Conservation (phyloP, 495 filamentous ascomycete genomes). For the Penicillium crystallinum region DNA sequence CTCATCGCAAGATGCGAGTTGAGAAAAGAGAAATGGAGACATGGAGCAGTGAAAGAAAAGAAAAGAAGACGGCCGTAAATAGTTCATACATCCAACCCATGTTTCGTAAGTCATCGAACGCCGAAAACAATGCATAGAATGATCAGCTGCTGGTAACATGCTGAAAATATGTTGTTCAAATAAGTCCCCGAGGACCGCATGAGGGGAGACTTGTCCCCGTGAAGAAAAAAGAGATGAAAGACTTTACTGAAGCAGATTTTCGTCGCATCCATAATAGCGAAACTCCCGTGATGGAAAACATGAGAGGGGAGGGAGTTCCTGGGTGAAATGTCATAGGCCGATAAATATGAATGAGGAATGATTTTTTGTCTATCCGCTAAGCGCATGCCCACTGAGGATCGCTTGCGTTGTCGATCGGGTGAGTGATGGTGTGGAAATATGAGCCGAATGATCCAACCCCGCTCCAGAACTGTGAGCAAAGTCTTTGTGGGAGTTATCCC, state of each 20-base stretch:
- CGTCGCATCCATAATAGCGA: not conserved
- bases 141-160: constrained; percentile 4
- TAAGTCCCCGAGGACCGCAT: not conserved
- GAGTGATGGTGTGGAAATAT: constrained; percentile 34
- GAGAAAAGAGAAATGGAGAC: constrained; percentile 24
- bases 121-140: constrained; percentile 36
- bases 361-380: constrained; percentile 34
- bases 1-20: constrained; percentile 28
- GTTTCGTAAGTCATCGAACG: constrained; percentile 41
- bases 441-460: constrained; percentile 32
- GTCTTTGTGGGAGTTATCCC: constrained; percentile 38
- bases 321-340: not conserved
- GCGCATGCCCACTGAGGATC: constrained; percentile 48
- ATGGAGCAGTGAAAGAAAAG: constrained; percentile 25
- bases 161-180: constrained; percentile 8
- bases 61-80: constrained; percentile 31
- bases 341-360: not conserved
- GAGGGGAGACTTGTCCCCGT: not conserved
- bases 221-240: not conserved
- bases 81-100: constrained; percentile 44
- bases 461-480: constrained; percentile 29
- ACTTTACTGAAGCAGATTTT: not conserved
- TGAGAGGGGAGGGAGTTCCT: not conserved
- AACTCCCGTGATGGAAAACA: not conserved
- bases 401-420: constrained; percentile 41